Evolutionary conservation across 495 filamentous ascomycete genomes (phyloP).

Genomic region (Hypoxylon intermedium): DNA sequence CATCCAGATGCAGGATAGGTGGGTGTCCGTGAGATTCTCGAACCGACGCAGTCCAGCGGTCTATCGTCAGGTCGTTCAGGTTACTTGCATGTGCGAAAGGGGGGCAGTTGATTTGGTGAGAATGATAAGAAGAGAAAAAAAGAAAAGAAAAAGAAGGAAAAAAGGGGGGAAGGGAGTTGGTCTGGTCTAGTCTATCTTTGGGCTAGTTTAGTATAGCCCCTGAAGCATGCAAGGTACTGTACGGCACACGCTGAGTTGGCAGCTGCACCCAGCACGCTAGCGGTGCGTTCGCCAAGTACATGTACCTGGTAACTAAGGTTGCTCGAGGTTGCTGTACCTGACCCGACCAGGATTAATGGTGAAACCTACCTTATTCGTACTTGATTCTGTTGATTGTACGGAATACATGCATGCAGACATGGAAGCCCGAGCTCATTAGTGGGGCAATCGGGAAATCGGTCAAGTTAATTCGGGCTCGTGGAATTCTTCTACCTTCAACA

Average conservation of each 20-base stretch:
- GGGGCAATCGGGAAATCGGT: neutral
- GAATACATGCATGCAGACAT: no score
- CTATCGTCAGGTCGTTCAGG: constrained; percentile 11
- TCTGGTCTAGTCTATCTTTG: neutral
- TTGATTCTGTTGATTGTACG: no score
- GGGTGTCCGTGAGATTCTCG: neutral
- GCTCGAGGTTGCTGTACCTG: constrained; percentile 5
- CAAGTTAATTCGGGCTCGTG: neutral
- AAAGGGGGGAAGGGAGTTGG: neutral
- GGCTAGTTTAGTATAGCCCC: constrained; percentile 9
- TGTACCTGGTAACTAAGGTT: neutral
- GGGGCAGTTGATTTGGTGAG: constrained; percentile 7
- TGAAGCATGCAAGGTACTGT: constrained; percentile 28
- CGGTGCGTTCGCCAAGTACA: neutral
- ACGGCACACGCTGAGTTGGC: constrained; percentile 32
- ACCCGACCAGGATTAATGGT: constrained; percentile 23
- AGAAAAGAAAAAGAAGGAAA: neutral
- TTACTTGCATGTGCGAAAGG: constrained; percentile 22
- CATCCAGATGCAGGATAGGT: neutral
- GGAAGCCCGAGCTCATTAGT: no score
- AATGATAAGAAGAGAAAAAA: constrained; percentile 14
- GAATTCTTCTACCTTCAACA: constrained; percentile 1
- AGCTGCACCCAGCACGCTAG: constrained; percentile 13
- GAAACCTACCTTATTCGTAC: constrained; percentile 22
- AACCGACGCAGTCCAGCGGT: neutral